A percentile compares a stretch with the other conserved stretches of the same genome.
These are phyloP conservation scores for Simplicillium aogashimaense DNA, from an alignment of 2,329 filamentous ascomycete species.

Conservation along the genomic window DNA sequence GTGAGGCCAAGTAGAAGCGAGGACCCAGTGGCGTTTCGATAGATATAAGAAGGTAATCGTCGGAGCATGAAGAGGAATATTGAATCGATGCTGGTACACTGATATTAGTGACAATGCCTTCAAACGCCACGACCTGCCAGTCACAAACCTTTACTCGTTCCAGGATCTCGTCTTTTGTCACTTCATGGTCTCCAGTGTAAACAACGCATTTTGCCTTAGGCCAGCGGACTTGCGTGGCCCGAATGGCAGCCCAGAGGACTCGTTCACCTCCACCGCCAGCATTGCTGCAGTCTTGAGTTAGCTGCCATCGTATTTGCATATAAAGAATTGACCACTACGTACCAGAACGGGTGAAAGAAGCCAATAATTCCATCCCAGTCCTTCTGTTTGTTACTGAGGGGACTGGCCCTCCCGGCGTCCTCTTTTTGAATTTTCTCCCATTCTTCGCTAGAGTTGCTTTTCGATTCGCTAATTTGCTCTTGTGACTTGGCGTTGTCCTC, in stretches of 20 bases:
- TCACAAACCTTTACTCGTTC: conserved; percentile 57
- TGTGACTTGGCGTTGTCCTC: conserved; percentile 30
- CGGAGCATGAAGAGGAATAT: conserved; percentile 77
- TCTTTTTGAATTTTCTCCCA: conserved; percentile 60
- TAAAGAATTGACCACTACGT: conserved; percentile 19
- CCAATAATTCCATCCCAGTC: conserved; percentile 81
- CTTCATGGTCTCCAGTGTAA: conserved; percentile 92
- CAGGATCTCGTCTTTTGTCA: conserved; percentile 70
- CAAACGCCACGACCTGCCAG: background rate
- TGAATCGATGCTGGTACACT: conserved; percentile 63
- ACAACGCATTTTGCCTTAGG: conserved; percentile 83
- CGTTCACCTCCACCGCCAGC: conserved; percentile 92
- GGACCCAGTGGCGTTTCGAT: conserved; percentile 75
- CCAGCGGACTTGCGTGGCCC: conserved; percentile 81
- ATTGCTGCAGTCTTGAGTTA: conserved; percentile 49
- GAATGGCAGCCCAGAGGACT: conserved; percentile 91
- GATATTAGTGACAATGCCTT: conserved; percentile 6
- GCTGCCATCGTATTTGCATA: background rate
- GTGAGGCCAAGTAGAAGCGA: conserved; percentile 78
- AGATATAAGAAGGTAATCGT: conserved; percentile 86
- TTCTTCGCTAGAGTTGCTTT: conserved; percentile 42
- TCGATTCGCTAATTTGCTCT: conserved; percentile 22
- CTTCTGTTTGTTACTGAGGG: conserved; percentile 28
- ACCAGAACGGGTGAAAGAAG: conserved; percentile 98
- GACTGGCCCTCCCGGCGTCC: conserved; percentile 24